These are phyloP conservation scores for Selenicereus undatus DNA, from an alignment of 148 eudicot species.

Conservation along the genomic window DNA sequence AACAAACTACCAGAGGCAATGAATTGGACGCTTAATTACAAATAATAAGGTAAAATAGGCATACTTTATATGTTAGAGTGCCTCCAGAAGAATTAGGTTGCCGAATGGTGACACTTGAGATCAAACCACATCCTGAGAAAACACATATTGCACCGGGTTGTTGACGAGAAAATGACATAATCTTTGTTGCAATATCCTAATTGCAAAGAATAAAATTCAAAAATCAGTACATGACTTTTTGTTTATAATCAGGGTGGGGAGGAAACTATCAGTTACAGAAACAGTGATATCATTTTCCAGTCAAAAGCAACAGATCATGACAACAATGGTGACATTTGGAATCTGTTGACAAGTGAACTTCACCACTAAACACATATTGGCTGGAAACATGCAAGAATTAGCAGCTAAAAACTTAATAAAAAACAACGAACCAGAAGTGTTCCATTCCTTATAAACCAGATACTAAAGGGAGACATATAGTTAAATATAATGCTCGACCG, in stretches of 20 bases:
- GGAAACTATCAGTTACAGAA: not conserved
- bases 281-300: no score
- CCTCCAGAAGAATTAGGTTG: constrained; percentile 79
- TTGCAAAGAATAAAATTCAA: constrained; percentile 8
- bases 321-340: not conserved
- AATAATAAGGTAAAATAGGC: constrained; percentile 10
- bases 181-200: constrained; percentile 79
- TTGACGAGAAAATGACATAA: constrained; percentile 81
- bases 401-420: not conserved
- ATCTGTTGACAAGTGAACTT: not conserved
- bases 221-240: constrained; percentile 7
- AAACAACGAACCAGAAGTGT: not conserved
- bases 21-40: not conserved
- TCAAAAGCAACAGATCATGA: no score
- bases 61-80: constrained; percentile 83
- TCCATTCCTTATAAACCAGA: no score
- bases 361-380: not conserved
- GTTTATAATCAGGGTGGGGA: not conserved
- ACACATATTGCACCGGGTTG: constrained; percentile 73
- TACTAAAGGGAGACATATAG: no score
- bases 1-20: not conserved
- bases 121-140: constrained; percentile 77
- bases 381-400: not conserved
- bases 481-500: no score
- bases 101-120: constrained; percentile 84